Evolutionary conservation across 225 moss, liverwort and hornwort species (phyloP), one percentile per base, ranked within the genome.

Genomic region (Sphagnum contortum): DNA sequence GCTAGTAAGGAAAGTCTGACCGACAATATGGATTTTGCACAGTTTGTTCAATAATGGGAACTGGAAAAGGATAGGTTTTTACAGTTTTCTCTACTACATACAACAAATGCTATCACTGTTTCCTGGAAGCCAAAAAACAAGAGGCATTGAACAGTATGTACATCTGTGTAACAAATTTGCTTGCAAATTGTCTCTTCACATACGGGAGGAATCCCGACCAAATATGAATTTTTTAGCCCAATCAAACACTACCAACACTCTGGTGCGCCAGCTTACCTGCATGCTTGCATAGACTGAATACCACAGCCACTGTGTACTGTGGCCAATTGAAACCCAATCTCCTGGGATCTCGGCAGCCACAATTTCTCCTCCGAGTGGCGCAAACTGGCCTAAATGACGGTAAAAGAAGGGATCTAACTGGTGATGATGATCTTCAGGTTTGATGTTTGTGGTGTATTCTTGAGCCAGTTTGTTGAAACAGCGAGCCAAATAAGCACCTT

Each of bases 311-410:
- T 90, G 90, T 3, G 92, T 90, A 69, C 96, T 96, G 67, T 77
- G 92, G 55, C 96, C 96, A 64, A 96, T 87, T 9, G 96, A 98
- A 48, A 98, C 92, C 96, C 96, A 96, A 67, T 96, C 96, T 71
- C 92, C 96, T 63, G 96, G 96, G 61, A 96, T 78, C 71, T 96
- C 79, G 48, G 88, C 90, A 50, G 88, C 96, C 68, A 88, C 75
- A 57, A 86, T 90, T 76, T 96, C 96, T 45, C 85, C 80, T 64
- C 96, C 96, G 50, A 96, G 64, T 48, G 96, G 96, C 71, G 96
- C 96, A 85, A 96, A 96, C 64, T 89, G 88, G 50, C 96, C 96
- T 0, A 96, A 70, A 84, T 96, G 96, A 59, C 81, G 84, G 60
- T 96, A 96, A 51, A 79, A 77, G 59, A 98, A 98, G 64, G 85